Evolutionary conservation across 257 asterid genomes (phyloP).

Genomic region (Forsythia viridissima): DNA sequence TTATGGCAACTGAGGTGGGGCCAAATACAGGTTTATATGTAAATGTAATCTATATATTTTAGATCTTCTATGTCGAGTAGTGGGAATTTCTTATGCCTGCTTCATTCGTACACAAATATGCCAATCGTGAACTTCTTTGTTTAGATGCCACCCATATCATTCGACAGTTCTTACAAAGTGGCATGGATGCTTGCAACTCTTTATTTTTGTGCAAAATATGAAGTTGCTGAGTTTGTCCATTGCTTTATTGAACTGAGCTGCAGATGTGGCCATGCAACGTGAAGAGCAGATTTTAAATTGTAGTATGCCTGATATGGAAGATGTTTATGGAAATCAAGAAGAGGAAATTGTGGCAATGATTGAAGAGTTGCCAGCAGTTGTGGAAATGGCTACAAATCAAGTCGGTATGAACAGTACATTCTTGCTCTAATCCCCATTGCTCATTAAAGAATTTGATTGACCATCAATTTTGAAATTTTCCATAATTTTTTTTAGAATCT

Average conservation of each 20-base stretch:
- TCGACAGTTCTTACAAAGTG: conserved; percentile 11
- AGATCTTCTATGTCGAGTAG: conserved; percentile 7
- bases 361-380: conserved; percentile 52
- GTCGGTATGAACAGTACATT: conserved; percentile 32
- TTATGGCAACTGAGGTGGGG: neutral
- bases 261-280: conserved; percentile 45
- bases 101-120: neutral
- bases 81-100: conserved; percentile 5
- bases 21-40: neutral
- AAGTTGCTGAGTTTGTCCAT: conserved; percentile 18
- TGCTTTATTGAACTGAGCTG: conserved; percentile 29
- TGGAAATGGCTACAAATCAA: conserved; percentile 32
- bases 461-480: neutral
- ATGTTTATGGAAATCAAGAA: conserved; percentile 62
- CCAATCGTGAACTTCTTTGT: neutral
- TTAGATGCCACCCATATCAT: neutral
- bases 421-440: conserved; percentile 15
- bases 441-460: neutral
- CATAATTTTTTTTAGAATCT: neutral
- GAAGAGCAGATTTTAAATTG: conserved; percentile 60
- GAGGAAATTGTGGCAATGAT: conserved; percentile 65
- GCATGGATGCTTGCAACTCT: conserved; percentile 2
- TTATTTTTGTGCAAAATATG: neutral
- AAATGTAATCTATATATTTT: neutral
- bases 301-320: conserved; percentile 59